phyloP scores from a whole-genome alignment of 1,284 basidiomycete genomes.

The Sporisorium iseilematis-ciliati region DNA sequence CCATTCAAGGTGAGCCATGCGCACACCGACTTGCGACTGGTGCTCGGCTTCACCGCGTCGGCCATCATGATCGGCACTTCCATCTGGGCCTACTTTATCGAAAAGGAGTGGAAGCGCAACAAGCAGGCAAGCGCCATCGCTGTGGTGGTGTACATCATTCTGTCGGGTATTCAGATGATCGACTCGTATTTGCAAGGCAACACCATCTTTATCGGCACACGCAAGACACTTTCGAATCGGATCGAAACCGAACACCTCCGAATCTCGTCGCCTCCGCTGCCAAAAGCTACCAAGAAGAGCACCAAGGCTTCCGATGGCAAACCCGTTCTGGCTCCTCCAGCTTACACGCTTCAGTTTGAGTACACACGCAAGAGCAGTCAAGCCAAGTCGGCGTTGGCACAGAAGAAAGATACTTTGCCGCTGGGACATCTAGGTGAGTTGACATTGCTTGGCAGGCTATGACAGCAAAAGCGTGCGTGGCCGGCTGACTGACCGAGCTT shows the following conservation, averaged over 20 bases:
- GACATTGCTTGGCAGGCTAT: neutral
- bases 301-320: slow-evolving; percentile 40
- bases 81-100: slow-evolving; percentile 62
- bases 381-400: slow-evolving; percentile 42
- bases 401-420: slow-evolving; percentile 43
- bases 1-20: slow-evolving; percentile 63
- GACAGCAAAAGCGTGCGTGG: neutral
- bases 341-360: slow-evolving; percentile 55
- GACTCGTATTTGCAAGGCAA: slow-evolving; percentile 58
- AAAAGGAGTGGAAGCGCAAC: slow-evolving; percentile 65
- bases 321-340: slow-evolving; percentile 55
- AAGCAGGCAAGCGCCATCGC: slow-evolving; percentile 53
- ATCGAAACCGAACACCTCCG: slow-evolving; percentile 58
- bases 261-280: slow-evolving; percentile 53
- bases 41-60: slow-evolving; percentile 55
- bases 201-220: slow-evolving; percentile 60
- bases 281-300: slow-evolving; percentile 36
- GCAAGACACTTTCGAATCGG: slow-evolving; percentile 51
- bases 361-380: slow-evolving; percentile 56
- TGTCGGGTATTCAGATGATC: slow-evolving; percentile 42
- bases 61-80: slow-evolving; percentile 63
- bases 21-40: slow-evolving; percentile 58
- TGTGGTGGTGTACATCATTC: slow-evolving; percentile 53
- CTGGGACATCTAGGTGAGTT: slow-evolving; percentile 64
- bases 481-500: neutral